A percentile compares a stretch with the other conserved stretches of the same genome.
Evolutionary conservation across 2,329 filamentous ascomycete species (phyloP).

Genomic region (Tolypocladium nubicola): DNA sequence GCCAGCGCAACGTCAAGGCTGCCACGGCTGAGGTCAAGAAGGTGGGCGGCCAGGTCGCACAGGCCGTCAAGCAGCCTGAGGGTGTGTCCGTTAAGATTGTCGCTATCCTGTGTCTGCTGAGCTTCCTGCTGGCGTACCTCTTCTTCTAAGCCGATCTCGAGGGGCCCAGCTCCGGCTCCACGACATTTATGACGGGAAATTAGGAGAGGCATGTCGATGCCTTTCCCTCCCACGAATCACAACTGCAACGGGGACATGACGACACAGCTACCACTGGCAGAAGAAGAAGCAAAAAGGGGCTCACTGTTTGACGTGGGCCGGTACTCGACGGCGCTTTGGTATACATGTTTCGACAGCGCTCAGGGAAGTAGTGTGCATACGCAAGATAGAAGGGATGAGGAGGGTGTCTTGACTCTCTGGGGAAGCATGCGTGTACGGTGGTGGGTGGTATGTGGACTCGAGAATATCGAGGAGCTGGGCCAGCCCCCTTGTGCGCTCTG

Average conservation of each 20-base stretch:
- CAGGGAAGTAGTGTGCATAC: neutral
- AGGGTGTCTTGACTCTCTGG: neutral
- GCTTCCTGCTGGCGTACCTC: slow-evolving; percentile 90
- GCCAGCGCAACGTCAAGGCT: slow-evolving; percentile 63
- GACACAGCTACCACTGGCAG: neutral
- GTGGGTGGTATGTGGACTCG: neutral
- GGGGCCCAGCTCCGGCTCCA: neutral
- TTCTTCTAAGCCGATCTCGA: slow-evolving; percentile 60
- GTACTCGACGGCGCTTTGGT: neutral
- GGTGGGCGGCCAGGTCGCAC: slow-evolving; percentile 37
- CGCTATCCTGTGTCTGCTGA: slow-evolving; percentile 73
- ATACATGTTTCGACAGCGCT: neutral
- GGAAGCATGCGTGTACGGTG: neutral
- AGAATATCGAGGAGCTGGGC: neutral
- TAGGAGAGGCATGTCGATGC: neutral
- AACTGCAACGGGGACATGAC: neutral
- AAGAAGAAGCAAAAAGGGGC: neutral
- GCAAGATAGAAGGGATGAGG: neutral
- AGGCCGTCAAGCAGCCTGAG: slow-evolving; percentile 45
- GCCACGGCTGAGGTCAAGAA: slow-evolving; percentile 39
- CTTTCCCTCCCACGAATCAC: neutral
- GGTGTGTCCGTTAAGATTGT: slow-evolving; percentile 83
- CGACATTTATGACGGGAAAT: neutral
- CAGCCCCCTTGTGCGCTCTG: neutral
- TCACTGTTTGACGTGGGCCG: neutral